Conservation (phyloP, 1,139 yeast genomes). For the Suhomyces coccinellae region DNA sequence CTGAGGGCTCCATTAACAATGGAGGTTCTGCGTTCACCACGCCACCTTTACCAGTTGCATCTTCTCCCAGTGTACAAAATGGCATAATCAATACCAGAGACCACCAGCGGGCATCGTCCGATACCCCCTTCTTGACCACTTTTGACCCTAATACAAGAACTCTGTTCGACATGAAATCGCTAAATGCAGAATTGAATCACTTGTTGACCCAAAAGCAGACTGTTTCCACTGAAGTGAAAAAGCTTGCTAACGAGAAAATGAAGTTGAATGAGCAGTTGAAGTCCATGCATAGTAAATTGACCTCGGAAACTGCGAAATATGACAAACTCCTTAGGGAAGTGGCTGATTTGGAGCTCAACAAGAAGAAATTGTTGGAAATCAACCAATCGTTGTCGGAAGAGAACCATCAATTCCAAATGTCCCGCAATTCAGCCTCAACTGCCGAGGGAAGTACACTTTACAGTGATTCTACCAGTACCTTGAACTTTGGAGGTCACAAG, state of each 20-base stretch:
- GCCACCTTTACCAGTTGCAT: slow-evolving; percentile 41
- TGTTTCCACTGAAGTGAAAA: slow-evolving; percentile 32
- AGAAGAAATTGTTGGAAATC: slow-evolving; percentile 25
- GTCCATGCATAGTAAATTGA: slow-evolving; percentile 11
- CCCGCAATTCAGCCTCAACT: slow-evolving; percentile 11
- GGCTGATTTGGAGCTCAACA: slow-evolving; percentile 28
- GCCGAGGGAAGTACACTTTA: slow-evolving; percentile 9
- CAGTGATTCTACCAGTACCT: slow-evolving; percentile 12
- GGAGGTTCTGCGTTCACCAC: slow-evolving; percentile 42
- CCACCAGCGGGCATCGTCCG: slow-evolving; percentile 43
- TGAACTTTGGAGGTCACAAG: slow-evolving; percentile 4
- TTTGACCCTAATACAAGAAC: slow-evolving; percentile 14
- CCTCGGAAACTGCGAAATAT: slow-evolving; percentile 19
- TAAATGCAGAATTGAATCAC: slow-evolving; percentile 45
- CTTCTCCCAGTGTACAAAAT: slow-evolving; percentile 20
- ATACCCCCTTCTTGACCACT: slow-evolving; percentile 29
- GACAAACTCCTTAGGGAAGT: slow-evolving; percentile 34
- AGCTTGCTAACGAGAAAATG: slow-evolving; percentile 30
- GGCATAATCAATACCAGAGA: slow-evolving; percentile 14
- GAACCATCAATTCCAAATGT: slow-evolving; percentile 23
- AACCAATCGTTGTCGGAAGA: slow-evolving; percentile 29
- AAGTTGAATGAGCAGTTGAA: slow-evolving; percentile 30
- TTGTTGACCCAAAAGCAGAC: slow-evolving; percentile 31
- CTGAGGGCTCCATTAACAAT: slow-evolving; percentile 40
- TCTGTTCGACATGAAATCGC: slow-evolving; percentile 31